Evolutionary conservation across 139 green algal species (phyloP).

Genomic region (Coccomyxa sp.): DNA sequence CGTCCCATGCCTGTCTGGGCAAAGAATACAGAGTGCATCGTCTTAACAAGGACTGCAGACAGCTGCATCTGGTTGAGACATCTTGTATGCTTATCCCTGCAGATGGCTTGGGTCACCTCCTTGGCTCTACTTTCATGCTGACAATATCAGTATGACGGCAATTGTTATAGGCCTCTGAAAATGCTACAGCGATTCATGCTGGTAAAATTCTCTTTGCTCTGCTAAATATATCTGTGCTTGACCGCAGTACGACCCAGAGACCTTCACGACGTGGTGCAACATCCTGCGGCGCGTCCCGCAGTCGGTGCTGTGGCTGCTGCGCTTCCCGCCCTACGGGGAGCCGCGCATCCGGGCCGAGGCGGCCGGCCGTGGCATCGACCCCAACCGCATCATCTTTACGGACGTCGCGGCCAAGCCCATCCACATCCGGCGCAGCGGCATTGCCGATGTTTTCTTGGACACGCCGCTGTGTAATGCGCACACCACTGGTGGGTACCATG

Average conservation of each 20-base stretch:
- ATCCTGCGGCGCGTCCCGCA: conserved; percentile 71
- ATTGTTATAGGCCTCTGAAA: no score
- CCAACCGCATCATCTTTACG: conserved; percentile 83
- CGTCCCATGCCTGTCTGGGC: no score
- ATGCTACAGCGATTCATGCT: no score
- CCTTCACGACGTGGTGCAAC: conserved; percentile 73
- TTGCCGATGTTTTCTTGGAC: conserved; percentile 93
- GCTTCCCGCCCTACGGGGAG: conserved; percentile 84
- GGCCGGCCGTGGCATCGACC: conserved; percentile 48
- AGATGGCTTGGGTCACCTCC: no score
- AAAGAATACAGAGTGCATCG: no score
- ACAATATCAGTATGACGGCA: no score
- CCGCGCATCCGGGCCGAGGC: conserved; percentile 49
- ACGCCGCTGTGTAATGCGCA: conserved; percentile 90
- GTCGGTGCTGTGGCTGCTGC: conserved; percentile 85
- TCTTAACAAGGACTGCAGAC: no score
- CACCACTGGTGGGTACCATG: conserved; percentile 68
- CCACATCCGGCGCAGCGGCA: conserved; percentile 71
- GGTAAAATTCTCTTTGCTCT: no score
- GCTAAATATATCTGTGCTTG: no score
- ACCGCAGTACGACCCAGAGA: conserved; percentile 79
- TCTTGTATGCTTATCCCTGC: no score
- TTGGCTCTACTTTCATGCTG: no score
- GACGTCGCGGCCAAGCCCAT: conserved; percentile 82
- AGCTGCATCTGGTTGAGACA: no score